phyloP scores from a whole-genome alignment of 1,284 basidiomycete species.

The Kwoniella shivajii region DNA sequence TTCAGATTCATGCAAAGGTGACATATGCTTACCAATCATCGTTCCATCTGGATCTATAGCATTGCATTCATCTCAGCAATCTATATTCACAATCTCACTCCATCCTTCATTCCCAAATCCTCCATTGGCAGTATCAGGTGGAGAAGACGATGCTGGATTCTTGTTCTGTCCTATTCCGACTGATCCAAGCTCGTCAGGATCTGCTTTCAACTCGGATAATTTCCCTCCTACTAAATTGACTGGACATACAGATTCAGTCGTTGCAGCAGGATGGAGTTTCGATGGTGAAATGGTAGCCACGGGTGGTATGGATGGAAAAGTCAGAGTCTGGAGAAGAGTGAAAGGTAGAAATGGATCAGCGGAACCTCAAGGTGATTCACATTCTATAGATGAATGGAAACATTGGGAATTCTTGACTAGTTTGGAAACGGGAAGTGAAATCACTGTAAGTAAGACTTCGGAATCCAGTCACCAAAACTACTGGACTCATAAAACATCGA shows the following conservation, averaged over 20 bases:
- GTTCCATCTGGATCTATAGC: slow-evolving; percentile 30
- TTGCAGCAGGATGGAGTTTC: slow-evolving; percentile 73
- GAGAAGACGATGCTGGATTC: slow-evolving; percentile 93
- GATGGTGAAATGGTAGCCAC: slow-evolving; percentile 93
- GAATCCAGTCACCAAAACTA: background rate
- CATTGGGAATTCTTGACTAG: slow-evolving; percentile 92
- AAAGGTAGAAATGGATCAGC: slow-evolving; percentile 16
- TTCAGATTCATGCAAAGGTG: no score
- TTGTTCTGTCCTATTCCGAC: slow-evolving; percentile 64
- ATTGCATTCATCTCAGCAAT: slow-evolving; percentile 53
- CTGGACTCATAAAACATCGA: background rate
- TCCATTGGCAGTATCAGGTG: slow-evolving; percentile 84
- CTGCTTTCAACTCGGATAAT: slow-evolving; percentile 59
- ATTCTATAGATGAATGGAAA: slow-evolving; percentile 67
- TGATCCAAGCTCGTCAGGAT: slow-evolving; percentile 18
- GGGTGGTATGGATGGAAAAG: slow-evolving; percentile 95
- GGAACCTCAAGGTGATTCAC: background rate
- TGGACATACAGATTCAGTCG: slow-evolving; percentile 92
- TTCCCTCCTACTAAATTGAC: slow-evolving; percentile 79
- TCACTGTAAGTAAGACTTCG: slow-evolving; percentile 68
- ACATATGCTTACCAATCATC: background rate
- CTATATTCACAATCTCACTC: slow-evolving; percentile 81
- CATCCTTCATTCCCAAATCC: slow-evolving; percentile 74
- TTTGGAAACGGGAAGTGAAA: slow-evolving; percentile 91
- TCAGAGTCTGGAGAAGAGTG: slow-evolving; percentile 85